Base-by-base conservation (phyloP, 2,329 filamentous ascomycete species). In the Stenocarpella maydis region DNA sequence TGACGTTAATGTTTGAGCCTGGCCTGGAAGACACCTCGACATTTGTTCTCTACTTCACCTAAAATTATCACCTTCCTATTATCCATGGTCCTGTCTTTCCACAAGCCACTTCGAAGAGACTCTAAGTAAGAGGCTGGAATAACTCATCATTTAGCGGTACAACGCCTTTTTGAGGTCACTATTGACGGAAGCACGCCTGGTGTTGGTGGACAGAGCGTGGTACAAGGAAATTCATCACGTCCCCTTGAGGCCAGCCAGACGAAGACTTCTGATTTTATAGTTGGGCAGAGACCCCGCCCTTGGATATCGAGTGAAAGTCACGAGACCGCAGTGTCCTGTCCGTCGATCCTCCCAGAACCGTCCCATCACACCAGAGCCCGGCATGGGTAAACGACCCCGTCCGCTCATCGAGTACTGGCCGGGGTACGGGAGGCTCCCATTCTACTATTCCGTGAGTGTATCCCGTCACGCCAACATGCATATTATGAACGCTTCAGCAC, bases 371-470 rank as follows among this genome's bases (percentile, higher is more conserved):
- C 26, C 49, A 19, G 64, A 37, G 64, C 64, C 50, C 47, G 50
- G 28, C 50, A 66, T 66, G 64, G 39, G 17, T 31, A 47, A 54
- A 47, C 64, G 49, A 2, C 64, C 64, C n/a, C 64, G 64, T n/a
- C 64, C 50, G 39, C 50, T 47, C 24, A 54, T 54, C 28, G 64
- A 55, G 41, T 47, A 47, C 26, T 66, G 64, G 64, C 64, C 64
- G 5, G 64, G 64, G 15, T 54, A 53, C 8, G 64, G 64, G 21
- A 65, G 67, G n/a, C 53, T 69, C 12, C 67, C 52, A 5, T 69
- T 69, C 67, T 69, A 66, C 52, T 69, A 65, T n/a, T 69, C 67
- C 19, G 67, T 69, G 47, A 60, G 67, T 58, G 2, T 15, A 55
- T 21, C 12, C 3, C 2, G 4, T 39, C 15, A 43, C 15, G n/a